phyloP scores from a whole-genome alignment of 2,329 filamentous ascomycete species.

The Zasmidium cellare region DNA sequence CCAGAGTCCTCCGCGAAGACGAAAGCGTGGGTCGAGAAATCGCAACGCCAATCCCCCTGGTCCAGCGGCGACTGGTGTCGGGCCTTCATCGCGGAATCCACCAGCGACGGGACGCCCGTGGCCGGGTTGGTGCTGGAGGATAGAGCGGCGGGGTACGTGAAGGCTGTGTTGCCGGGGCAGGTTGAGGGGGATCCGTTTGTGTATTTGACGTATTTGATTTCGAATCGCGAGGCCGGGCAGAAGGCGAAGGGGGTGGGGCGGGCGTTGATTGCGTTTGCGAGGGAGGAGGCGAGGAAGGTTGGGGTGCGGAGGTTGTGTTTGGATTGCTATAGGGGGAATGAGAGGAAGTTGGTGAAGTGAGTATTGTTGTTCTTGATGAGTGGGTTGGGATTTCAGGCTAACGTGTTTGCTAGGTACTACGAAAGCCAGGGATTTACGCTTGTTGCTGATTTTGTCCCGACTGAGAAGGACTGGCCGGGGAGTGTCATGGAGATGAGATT shows the following conservation, averaged over 20 bases:
- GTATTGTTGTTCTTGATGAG: background rate
- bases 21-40: conserved; percentile 7
- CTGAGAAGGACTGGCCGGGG: conserved; percentile 15
- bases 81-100: conserved; percentile 16
- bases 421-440: conserved; percentile 19
- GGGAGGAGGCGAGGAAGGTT: conserved; percentile 1
- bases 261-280: conserved; percentile 15
- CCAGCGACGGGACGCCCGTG: conserved; percentile 8
- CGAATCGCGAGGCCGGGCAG: conserved; percentile 13
- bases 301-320: conserved; percentile 16
- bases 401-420: conserved; percentile 13
- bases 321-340: conserved; percentile 21
- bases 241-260: conserved; percentile 12
- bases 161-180: conserved; percentile 64
- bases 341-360: conserved; percentile 18
- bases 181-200: conserved; percentile 16
- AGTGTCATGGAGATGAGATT: conserved; percentile 18
- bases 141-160: conserved; percentile 17
- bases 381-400: background rate
- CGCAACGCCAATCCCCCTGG: conserved; percentile 8
- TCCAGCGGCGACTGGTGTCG: conserved; percentile 11
- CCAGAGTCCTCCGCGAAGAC: conserved; percentile 8
- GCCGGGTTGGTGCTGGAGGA: conserved; percentile 15
- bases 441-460: conserved; percentile 12
- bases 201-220: conserved; percentile 19